Base-by-base conservation (phyloP, 2,329 filamentous ascomycete genomes). In the Clonostachys byssicola region DNA sequence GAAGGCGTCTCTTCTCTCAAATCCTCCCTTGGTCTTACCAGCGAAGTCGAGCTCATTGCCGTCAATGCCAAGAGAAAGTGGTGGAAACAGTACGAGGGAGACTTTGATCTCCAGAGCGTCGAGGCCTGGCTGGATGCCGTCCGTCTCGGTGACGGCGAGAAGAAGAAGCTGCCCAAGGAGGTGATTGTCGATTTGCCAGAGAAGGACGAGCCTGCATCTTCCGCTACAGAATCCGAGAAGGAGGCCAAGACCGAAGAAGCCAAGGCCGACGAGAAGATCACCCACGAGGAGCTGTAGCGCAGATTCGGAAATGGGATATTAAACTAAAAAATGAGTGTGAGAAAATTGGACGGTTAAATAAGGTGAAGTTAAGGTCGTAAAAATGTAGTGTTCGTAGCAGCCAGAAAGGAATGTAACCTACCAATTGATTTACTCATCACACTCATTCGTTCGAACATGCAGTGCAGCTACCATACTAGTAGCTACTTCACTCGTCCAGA, bases 121-220 rank as follows among this genome's bases (percentile, higher is more conserved):
- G 89, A 96, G 70, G 72, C 73, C 51, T 99, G 92, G 90, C 81
- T 99, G 49, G 94, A 99, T 60, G 78, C 81, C n/a, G 90, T 97
- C 52, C 85, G 90, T 36, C 78, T 99, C 75, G 89, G 92, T 45
- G 92, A 97, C 61, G 88, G 89, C 3, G 71, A 78, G 49, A 96
- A 92, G 75, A 77, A 83, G 58, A 88, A 85, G 70, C 64, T 94
- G 40, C 88, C 88, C 0, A 77, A 80, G 49, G 78, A 75, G 3
- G 58, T 89, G 40, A 60, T 86, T 34, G 68, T 71, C 14, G 63
- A 67, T 16, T 58, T 62, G 12, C 64, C 72, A 55, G 58, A 67
- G 16, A 43, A 45, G 40, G 40, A 43, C 30, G 46, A 48, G 34
- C 40, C 40, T 18, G 13, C 44, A 3, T 47, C 65, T 33, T 61